Evolutionary conservation across 345 rosid species (phyloP).

Genomic region (Murraya koenigii): DNA sequence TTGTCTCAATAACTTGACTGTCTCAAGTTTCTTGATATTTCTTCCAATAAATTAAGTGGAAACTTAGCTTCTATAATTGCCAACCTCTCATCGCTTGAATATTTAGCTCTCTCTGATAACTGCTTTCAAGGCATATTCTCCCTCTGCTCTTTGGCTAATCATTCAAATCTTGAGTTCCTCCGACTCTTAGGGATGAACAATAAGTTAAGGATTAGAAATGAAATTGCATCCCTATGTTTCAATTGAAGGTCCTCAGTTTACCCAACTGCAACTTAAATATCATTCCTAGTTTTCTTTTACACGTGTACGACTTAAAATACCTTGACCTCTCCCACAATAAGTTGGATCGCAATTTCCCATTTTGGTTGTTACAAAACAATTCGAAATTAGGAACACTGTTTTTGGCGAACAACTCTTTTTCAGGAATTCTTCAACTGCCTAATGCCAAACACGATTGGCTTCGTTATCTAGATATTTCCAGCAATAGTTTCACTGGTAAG

Average conservation of each 20-base stretch:
- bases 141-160: not conserved
- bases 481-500: not conserved
- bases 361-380: not conserved
- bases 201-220: not conserved
- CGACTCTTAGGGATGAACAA: not conserved
- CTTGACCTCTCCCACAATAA: not conserved
- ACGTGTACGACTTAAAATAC: not conserved
- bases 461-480: not conserved
- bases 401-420: not conserved
- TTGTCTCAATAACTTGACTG: constrained; percentile 15
- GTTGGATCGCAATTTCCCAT: not conserved
- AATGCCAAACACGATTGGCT: not conserved
- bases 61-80: not conserved
- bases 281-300: not conserved
- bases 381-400: not conserved
- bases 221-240: constrained; percentile 1
- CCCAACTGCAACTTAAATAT: not conserved
- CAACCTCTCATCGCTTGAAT: not conserved
- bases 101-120: not conserved
- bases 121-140: not conserved
- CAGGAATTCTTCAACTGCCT: not conserved
- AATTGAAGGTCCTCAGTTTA: not conserved
- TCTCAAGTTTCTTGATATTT: constrained; percentile 8
- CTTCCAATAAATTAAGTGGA: not conserved
- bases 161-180: not conserved